These are phyloP conservation scores for Cordyceps farinosa DNA, from an alignment of 2,329 filamentous ascomycete species.

Conservation along the genomic window DNA sequence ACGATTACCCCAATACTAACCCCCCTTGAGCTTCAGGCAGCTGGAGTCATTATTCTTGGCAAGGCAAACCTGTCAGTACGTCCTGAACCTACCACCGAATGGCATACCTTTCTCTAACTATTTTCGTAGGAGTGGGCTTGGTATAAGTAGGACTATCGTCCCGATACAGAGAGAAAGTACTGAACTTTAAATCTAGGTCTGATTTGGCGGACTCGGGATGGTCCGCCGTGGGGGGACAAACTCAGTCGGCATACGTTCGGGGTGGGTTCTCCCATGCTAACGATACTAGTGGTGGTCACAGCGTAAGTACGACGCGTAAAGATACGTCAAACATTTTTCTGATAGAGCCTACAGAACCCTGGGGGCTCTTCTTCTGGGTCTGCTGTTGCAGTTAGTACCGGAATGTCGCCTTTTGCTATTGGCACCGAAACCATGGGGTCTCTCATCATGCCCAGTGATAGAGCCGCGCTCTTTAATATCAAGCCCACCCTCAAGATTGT, in stretches of 20 bases:
- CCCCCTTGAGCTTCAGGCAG: slow-evolving; percentile 4
- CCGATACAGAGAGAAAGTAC: neutral
- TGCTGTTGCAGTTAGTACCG: slow-evolving; percentile 50
- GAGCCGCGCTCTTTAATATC: slow-evolving; percentile 19
- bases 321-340: neutral
- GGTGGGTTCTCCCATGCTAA: slow-evolving; percentile 10
- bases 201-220: slow-evolving; percentile 17
- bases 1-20: neutral
- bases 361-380: slow-evolving; percentile 57
- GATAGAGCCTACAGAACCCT: slow-evolving; percentile 17
- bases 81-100: neutral
- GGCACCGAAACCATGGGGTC: slow-evolving; percentile 48
- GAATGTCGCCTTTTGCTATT: slow-evolving; percentile 52
- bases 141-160: neutral
- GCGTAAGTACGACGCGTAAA: slow-evolving; percentile 10
- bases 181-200: neutral
- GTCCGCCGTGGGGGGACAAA: slow-evolving; percentile 20
- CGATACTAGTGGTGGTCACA: slow-evolving; percentile 18
- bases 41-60: slow-evolving; percentile 19
- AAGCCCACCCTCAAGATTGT: slow-evolving; percentile 18
- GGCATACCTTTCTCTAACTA: neutral
- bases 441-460: slow-evolving; percentile 17
- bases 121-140: neutral
- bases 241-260: slow-evolving; percentile 19
- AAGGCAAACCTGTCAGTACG: slow-evolving; percentile 21